These are phyloP conservation scores for Rosa chinensis DNA, from an alignment of 306 rosid genomes.

Conservation along the genomic window DNA sequence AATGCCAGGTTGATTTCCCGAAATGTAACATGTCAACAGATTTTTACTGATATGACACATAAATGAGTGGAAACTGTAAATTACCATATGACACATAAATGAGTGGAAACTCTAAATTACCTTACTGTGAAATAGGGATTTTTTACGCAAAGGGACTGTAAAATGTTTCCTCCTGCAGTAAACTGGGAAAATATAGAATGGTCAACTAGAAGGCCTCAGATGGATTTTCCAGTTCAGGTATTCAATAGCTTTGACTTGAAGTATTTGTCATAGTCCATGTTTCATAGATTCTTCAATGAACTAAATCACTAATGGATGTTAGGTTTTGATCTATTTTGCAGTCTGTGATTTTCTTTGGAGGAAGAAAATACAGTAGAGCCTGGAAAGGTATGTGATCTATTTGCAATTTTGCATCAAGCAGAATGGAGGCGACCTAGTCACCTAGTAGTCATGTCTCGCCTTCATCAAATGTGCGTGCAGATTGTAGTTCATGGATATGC, in stretches of 20 bases:
- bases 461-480: slow-evolving; percentile 33
- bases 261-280: background rate
- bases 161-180: slow-evolving; percentile 91
- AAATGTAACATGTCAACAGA: background rate
- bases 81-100: too few species aligned
- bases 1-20: slow-evolving; percentile 64
- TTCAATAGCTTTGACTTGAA: background rate
- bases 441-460: background rate
- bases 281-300: background rate
- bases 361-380: slow-evolving; percentile 65
- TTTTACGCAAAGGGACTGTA: slow-evolving; percentile 95
- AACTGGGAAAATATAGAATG: slow-evolving; percentile 89
- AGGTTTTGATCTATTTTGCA: slow-evolving; percentile 39
- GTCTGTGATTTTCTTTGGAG: slow-evolving; percentile 81
- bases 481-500: slow-evolving; percentile 77
- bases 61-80: too few species aligned
- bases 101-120: background rate
- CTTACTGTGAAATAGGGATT: slow-evolving; percentile 54
- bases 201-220: slow-evolving; percentile 80
- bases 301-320: background rate
- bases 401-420: background rate
- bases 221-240: slow-evolving; percentile 99
- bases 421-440: background rate
- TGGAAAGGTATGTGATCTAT: slow-evolving; percentile 67
- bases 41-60: background rate